Base-by-base conservation (phyloP, 257 asterid genomes). In the Solanum chilense region DNA sequence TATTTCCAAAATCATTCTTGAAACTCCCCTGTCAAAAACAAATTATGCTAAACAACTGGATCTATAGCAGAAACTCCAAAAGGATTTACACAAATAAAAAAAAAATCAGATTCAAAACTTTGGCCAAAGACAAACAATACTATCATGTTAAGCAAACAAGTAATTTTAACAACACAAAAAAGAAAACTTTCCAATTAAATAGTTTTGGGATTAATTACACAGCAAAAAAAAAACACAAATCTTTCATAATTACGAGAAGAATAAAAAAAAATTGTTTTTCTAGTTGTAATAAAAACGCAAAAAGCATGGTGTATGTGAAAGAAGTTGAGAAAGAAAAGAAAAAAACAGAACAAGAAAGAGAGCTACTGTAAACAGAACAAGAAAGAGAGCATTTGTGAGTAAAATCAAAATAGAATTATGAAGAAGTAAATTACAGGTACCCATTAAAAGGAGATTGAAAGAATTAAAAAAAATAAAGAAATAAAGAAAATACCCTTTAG, bases 401-500 rank as follows among this genome's bases (percentile, higher is more conserved):
- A 29, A 29, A 29, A 80, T 49, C 20, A 78, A 45, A 15, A 27
- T 1, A 45, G 42, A 80, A 47, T 47, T 29, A 49, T 49, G 27
- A 29, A 81, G 37, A 49, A 25, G 5, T 27, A 6, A 27, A 47
- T 16, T 47, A 49, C 58, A 78, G 16, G 25, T 25, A 44, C 16
- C 33, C 15, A 44, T 31, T 29, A 35, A 15, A 15, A 75, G 82
- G 13, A 12, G 20, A 80, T 25, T 78, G 62, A 25, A 66, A 77
- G 64, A 77, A 77, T 77, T 78, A 73, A 80, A 25, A 49, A 42
- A 77, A 77, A 44, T 78, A 73, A 80, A 25, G 16, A 42, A 49
- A 10, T 44, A 74, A 39, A 89, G 83, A 42, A 60, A 85, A 71
- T 93, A 92, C 95, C 93, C 88, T 80, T 87, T 33, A 27, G 52